Conservation (phyloP, 2,329 filamentous ascomycete genomes). For the Penicillium paneum region DNA sequence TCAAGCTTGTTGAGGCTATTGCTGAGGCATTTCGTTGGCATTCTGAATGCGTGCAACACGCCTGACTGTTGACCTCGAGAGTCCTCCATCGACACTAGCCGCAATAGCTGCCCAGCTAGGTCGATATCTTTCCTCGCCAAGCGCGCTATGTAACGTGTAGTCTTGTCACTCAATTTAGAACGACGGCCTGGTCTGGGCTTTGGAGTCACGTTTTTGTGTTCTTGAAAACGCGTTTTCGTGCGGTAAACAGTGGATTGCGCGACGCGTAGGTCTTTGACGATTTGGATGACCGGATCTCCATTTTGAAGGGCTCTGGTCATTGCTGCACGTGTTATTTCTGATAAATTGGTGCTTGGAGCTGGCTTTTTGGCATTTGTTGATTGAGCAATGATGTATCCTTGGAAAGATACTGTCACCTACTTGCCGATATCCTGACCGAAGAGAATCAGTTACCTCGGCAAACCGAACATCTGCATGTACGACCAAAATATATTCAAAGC, state of each 20-base stretch:
- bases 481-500: background rate
- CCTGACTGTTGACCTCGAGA: background rate
- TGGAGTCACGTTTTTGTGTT: background rate
- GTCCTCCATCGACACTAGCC: background rate
- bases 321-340: background rate
- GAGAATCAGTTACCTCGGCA: conserved; percentile 4
- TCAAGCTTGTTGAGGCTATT: background rate
- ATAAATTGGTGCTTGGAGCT: background rate
- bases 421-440: conserved; percentile 6
- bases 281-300: background rate
- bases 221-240: background rate
- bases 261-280: background rate
- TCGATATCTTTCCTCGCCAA: background rate
- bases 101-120: background rate
- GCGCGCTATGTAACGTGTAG: background rate
- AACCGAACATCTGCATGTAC: background rate
- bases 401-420: background rate
- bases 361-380: background rate
- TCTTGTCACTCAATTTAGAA: background rate
- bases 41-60: background rate
- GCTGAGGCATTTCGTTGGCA: background rate
- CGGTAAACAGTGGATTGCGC: background rate
- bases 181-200: background rate
- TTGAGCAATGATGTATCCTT: background rate
- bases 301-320: background rate